Conservation (phyloP, 164 flowering plant genomes). For the Tetrastigma voinierianum region DNA sequence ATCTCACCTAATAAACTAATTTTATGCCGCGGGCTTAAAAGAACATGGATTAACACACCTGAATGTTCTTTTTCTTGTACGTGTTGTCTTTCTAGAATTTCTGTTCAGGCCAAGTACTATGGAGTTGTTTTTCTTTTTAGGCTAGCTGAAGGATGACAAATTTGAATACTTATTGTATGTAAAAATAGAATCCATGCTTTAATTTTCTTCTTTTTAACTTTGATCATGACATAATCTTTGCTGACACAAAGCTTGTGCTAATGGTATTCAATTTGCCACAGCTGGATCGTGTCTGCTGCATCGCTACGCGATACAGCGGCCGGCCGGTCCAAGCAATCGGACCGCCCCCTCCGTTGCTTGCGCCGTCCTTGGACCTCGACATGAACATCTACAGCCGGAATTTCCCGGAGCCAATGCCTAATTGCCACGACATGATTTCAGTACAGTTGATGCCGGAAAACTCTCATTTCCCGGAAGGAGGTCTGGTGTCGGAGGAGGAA, state of each 20-base stretch:
- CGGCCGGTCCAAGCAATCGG: slow-evolving; percentile 45
- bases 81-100: too few species aligned
- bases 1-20: too few species aligned
- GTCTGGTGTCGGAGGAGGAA: slow-evolving; percentile 58
- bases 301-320: slow-evolving; percentile 51
- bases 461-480: slow-evolving; percentile 26
- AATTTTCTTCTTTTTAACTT: too few species aligned
- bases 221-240: too few species aligned
- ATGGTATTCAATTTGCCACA: slow-evolving; percentile 22
- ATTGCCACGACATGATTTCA: slow-evolving; percentile 36
- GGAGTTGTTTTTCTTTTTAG: too few species aligned
- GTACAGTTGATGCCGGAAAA: slow-evolving; percentile 38
- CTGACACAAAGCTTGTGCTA: background rate
- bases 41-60: too few species aligned
- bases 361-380: slow-evolving; percentile 72
- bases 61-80: too few species aligned
- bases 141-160: too few species aligned
- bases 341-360: slow-evolving; percentile 34
- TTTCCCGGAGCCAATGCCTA: slow-evolving; percentile 43
- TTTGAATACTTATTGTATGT: too few species aligned
- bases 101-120: too few species aligned
- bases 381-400: slow-evolving; percentile 66
- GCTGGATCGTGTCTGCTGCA: slow-evolving; percentile 70
- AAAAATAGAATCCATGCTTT: too few species aligned
- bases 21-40: too few species aligned